Base-by-base conservation (phyloP, 352 stramenopile genomes). In the Phytophthora pseudosyringae region DNA sequence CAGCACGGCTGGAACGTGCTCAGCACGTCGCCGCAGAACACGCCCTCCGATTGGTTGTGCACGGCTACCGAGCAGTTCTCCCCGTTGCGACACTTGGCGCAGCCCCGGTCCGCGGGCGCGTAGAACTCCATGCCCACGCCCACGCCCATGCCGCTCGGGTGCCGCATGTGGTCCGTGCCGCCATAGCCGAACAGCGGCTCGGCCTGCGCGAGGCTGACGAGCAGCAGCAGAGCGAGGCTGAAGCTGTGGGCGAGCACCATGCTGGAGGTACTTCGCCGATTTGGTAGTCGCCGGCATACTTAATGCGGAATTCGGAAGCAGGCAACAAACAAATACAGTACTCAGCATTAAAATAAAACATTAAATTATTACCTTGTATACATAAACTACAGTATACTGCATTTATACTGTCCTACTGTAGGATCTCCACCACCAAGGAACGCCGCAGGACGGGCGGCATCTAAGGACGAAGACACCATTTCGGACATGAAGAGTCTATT, bases 11-110 rank as follows among this genome's bases (percentile, higher is more conserved):
- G 74, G 45, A 89, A 83, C 44, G 81, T 87, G 62, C 71, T 68
- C 54, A 88, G 52, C 33, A 91, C 63, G 41, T 93, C 80, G 7
- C 84, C 80, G 26, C 84, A 93, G 64, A 88, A 93, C 48, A 90
- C 83, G 25, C 83, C 83, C 0, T 47, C 58, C 6, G 65, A 80
- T 31, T 59, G 33, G 48, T 91, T 90, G 40, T 73, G 69, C 36
- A 91, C 66, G 0, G 84, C 84, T 15, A 82, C 18, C 8, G 84
- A 90, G 64, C 84, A 93, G 69, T 93, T 90, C 16, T 80, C 71
- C 18, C 69, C 73, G 54, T 75, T 82, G 44, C 81, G 78, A 35
- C 81, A 93, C 46, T 81, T 49, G 31, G 74, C 72, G 43, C 81
- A 93, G 38, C 84, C 84, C 9, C 81, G 69, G 60, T 84, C 75